Evolutionary conservation across 345 rosid genomes (phyloP), one percentile per base, ranked within the genome.

Genomic region (Raphanus sativus): DNA sequence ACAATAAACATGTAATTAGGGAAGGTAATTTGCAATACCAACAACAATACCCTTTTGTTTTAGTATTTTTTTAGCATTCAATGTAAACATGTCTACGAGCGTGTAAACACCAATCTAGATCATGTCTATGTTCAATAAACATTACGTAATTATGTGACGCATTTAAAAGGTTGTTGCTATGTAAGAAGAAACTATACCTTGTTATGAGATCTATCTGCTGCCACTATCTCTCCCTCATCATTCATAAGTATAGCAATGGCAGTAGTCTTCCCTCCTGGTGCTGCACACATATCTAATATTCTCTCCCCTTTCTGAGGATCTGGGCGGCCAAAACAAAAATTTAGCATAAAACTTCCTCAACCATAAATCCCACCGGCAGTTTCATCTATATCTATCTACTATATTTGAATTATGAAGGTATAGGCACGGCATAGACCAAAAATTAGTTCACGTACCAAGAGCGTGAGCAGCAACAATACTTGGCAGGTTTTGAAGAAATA

Each of bases 231-330:
- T 74, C 99, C 99, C 75, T 89, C 87, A 84, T 89, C 91, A 74
- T 89, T 86, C 96, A 95, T 92, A 74, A 91, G 87, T 56, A 85
- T 83, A 62, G 99, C 96, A 79, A 92, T 89, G 71, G 94, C 97
- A 59, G 99, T 92, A 67, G 99, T 95, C 78, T 95, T 95, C 67
- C 99, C 99, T 73, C 99, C 99, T 0, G 98, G 99, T 33, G 98
- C 98, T 61, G 99, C 99, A 75, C 99, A 95, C 99, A 92, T 95
- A 81, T 95, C 99, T 77, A 95, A 75, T 83, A 95, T 81, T 42
- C 91, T 85, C 80, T 95, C 99, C 72, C 99, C 99, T 81, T 78
- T 91, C 33, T 87, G 92, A 87, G 99, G 99, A 89, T 95, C 99
- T 91, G 81, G 13, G 34, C 0, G 8, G 12, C 80, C 64, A 81